Evolutionary conservation across 2,329 filamentous ascomycete genomes (phyloP), one percentile per base, ranked within the genome.

Genomic region (Sclerotinia borealis): DNA sequence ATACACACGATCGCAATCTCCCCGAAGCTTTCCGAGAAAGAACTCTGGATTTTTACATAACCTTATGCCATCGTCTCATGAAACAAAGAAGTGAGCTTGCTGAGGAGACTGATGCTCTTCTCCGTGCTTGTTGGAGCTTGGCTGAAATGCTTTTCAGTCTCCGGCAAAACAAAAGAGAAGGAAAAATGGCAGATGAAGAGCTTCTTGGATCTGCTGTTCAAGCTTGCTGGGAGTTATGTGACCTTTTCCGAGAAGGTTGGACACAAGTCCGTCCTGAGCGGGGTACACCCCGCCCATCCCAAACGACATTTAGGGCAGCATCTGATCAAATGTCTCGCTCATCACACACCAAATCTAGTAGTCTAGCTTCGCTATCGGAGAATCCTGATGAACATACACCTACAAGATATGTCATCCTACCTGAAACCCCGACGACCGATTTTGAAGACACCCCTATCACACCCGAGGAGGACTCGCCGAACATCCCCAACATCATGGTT

Each of bases 131-230:
- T 73, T 97, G 93, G 93, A 85, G 88, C 3, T 78, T 98, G 15
- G 92, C 93, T 9, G 93, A 96, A 75, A 96, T 96, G 87, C 83
- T 98, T 0, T 96, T 96, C 76, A 96, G 87, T 73, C 82, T 98
- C 47, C 87, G 92, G 3, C 92, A 96, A 71, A 93, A 88, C 74
- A 87, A 84, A 67, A 83, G 89, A 39, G 91, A 95, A 68, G 86
- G 86, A 25, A 90, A 85, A 69, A 78, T 81, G 0, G 81, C 89
- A 0, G 91, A 96, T 68, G 91, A 93, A 72, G 93, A 96, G 72
- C 81, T 96, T 0, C 81, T 97, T 0, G 88, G 90, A 6, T 95
- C 91, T 1, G 92, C 93, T 1, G 90, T 96, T 0, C 92, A 96
- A 73, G 91, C 93, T 17, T 97, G 93, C 75, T 97, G 92, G 92